These are phyloP conservation scores for Hypoxylon sp. DNA, from an alignment of 2,329 filamentous ascomycete genomes.

Conservation along the genomic window DNA sequence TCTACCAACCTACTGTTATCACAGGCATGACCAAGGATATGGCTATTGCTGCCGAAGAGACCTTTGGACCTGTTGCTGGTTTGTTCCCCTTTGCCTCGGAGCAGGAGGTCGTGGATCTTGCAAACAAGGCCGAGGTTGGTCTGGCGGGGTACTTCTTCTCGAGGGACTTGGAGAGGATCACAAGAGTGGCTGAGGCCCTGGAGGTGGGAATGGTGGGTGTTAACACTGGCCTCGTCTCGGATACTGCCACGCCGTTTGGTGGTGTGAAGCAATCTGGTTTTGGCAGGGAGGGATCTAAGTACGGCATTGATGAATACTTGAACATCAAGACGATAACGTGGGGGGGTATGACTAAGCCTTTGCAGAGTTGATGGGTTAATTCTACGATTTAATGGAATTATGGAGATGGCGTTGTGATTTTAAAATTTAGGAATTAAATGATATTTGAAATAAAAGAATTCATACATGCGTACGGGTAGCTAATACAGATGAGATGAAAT, in stretches of 20 bases:
- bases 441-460: neutral
- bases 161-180: conserved; percentile 65
- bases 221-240: conserved; percentile 75
- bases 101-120: conserved; percentile 83
- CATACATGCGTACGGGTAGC: neutral
- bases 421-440: neutral
- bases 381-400: conserved; percentile 11
- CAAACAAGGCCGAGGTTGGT: conserved; percentile 85
- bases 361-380: conserved; percentile 51
- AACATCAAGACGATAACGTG: conserved; percentile 71
- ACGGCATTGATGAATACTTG: conserved; percentile 80
- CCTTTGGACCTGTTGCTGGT: conserved; percentile 92
- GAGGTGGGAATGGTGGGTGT: conserved; percentile 90
- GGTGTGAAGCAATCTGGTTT: conserved; percentile 86
- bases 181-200: conserved; percentile 71
- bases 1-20: conserved; percentile 89
- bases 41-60: conserved; percentile 87
- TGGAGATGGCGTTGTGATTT: neutral
- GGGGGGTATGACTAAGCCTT: conserved; percentile 64
- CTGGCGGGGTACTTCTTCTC: conserved; percentile 96
- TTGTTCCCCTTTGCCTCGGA: conserved; percentile 90
- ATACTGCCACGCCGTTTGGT: conserved; percentile 71
- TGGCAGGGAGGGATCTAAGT: conserved; percentile 79
- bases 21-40: conserved; percentile 87
- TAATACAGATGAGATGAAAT: too few species aligned